Base-by-base conservation (phyloP, 805 yeast species). In the Starmerella asiatica region DNA sequence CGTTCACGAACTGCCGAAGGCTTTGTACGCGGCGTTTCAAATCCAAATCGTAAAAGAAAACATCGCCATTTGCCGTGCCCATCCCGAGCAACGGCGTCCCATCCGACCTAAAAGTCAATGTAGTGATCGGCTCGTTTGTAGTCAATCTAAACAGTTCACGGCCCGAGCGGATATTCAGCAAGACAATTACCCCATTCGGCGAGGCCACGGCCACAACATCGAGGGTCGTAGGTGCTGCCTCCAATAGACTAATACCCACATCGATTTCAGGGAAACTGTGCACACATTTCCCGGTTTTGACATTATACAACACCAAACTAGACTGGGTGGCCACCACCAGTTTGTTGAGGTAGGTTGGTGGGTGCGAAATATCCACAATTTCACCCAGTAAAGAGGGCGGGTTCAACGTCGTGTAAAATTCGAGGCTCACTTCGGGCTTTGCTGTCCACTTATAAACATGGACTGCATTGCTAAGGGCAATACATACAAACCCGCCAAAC, bases 261-360 rank as follows among this genome's bases (percentile, higher is more conserved):
- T 69, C 57, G 44, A 76, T 73, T 21, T 56, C 57, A n/a, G 52
- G 52, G 3, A 77, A 66, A 26, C 73, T 70, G 62, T 58, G 81
- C 19, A 91, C 51, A 20, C 76, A 53, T 56, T 79, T 83, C 1
- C 84, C 85, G 0, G 94, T 74, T 51, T 83, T 72, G 40, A 86
- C 64, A 54, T 91, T 93, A 60, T 69, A 71, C 21, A 93, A 61
- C 37, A 73, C 58, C 12, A 86, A 42, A 34, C 71, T 68, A 2
- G 70, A 58, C 4, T 76, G 66, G 1, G 96, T 82, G n/a, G 86
- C 82, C 23, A 88, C 75, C 1, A 80, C 77, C 21, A 93, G 63
- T 56, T 91, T 91, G 65, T 91, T 91, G 54, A 93, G 60, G 56
- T 88, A 86, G 0, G 99, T 88, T 23, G 96, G 86, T 36, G 88